Evolutionary conservation across 2,329 filamentous ascomycete genomes (phyloP), one percentile per base, ranked within the genome.

Genomic region (Alternaria conjuncta): DNA sequence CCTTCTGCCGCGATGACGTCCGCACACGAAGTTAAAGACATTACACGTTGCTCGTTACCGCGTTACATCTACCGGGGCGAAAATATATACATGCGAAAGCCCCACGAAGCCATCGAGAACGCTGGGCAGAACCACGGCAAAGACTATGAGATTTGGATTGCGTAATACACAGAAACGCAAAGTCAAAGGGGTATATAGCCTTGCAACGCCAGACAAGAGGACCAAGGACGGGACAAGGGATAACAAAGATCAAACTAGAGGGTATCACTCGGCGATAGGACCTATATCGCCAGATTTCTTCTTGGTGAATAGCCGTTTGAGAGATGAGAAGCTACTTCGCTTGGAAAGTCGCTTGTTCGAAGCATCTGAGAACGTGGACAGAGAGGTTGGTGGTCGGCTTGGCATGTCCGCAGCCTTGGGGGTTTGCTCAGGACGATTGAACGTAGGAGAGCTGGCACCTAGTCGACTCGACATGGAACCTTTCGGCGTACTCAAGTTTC

Each of bases 241-340:
- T 30, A 43, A 59, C 32, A 54, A 50, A 61, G 56, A 67, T 59
- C 12, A 56, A 55, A 21, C 5, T 45, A 43, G 21, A 55, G 25
- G 55, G 46, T 20, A 57, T 73, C 69, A 79, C 66, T 79, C 77
- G 43, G 71, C 72, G 58, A 79, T 79, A 26, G 75, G 72, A 59
- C 75, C 74, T 60, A 78, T 74, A 45, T 68, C 69, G 44, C 66
- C 69, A 30, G 74, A 70, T 61, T 74, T 77, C 61, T 76, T 79
- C 61, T 78, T 78, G 26, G 71, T 75, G 62, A 80, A 80, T n/a
- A 80, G 64, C 36, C 74, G 71, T 63, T 75, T 76, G 51, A 80
- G 64, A 23, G 75, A 78, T 13, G 77, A 74, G 44, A 80, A 75
- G 65, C 76, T 79, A 50, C 74, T 68, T 45, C 75, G 74, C 57